These are phyloP conservation scores for Cytauxzoon felis DNA, from an alignment of 169 alveolate genomes.

Conservation along the genomic window DNA sequence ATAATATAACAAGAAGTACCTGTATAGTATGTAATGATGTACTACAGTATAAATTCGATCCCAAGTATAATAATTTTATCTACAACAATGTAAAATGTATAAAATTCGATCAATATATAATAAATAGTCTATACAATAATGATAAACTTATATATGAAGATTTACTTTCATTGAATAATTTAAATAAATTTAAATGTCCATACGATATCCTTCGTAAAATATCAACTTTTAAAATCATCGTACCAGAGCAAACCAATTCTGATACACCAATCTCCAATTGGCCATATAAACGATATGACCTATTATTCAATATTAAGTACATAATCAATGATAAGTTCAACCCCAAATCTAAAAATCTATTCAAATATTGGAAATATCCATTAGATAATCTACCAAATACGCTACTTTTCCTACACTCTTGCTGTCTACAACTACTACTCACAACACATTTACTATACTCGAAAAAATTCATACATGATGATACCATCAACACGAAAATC, in stretches of 20 bases:
- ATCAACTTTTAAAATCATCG: slow-evolving; percentile 19
- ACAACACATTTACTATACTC: slow-evolving; percentile 27
- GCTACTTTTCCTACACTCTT: slow-evolving; percentile 36
- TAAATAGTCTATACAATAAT: slow-evolving; percentile 6
- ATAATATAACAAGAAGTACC: slow-evolving; percentile 8
- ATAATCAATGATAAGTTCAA: neutral
- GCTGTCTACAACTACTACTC: slow-evolving; percentile 17
- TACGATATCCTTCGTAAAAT: slow-evolving; percentile 23
- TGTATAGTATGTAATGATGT: slow-evolving; percentile 43
- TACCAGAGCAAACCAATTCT: neutral
- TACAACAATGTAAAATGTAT: slow-evolving; percentile 34
- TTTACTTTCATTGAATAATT: slow-evolving; percentile 8
- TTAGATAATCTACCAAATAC: slow-evolving; percentile 4
- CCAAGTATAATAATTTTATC: slow-evolving; percentile 3
- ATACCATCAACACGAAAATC: too few relatives aligned
- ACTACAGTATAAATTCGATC: slow-evolving; percentile 17
- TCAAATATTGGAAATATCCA: slow-evolving; percentile 32
- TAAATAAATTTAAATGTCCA: neutral
- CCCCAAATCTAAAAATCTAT: neutral
- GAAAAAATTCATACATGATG: too few relatives aligned
- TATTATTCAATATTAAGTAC: slow-evolving; percentile 2
- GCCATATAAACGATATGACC: slow-evolving; percentile 6
- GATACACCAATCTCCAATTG: slow-evolving; percentile 6
- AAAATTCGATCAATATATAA: slow-evolving; percentile 11
- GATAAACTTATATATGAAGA: slow-evolving; percentile 5